phyloP scores from a whole-genome alignment of 1,284 basidiomycete species.

The Naganishia cerealis region DNA sequence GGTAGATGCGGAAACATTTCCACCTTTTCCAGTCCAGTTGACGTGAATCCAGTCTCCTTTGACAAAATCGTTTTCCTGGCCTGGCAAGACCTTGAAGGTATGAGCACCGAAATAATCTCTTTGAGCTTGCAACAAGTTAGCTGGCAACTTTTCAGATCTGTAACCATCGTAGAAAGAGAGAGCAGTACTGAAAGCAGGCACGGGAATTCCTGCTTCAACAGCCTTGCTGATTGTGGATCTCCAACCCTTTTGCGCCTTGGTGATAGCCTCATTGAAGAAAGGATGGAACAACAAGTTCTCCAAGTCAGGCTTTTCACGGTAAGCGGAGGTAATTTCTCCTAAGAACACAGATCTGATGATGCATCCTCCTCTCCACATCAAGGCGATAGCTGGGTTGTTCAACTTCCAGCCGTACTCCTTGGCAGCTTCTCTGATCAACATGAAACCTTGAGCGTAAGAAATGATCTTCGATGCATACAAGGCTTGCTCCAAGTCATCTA shows the following conservation, averaged over 20 bases:
- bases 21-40: constrained; percentile 80
- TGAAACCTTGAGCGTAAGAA: constrained; percentile 98
- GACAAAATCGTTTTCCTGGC: constrained; percentile 76
- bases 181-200: constrained; percentile 92
- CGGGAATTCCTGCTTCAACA: constrained; percentile 94
- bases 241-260: constrained; percentile 96
- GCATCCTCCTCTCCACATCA: constrained; percentile 99
- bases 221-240: constrained; percentile 94
- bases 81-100: constrained; percentile 86
- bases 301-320: constrained; percentile 76
- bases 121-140: constrained; percentile 92
- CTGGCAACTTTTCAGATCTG: constrained; percentile 79
- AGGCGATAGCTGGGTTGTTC: constrained; percentile 88
- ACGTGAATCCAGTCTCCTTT: constrained; percentile 80
- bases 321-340: constrained; percentile 87
- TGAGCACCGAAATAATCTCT: constrained; percentile 73
- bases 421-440: constrained; percentile 98
- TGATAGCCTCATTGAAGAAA: constrained; percentile 96
- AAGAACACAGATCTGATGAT: constrained; percentile 97
- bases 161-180: constrained; percentile 99
- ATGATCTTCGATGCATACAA: constrained; percentile 99
- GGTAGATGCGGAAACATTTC: constrained; percentile 84
- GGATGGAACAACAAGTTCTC: constrained; percentile 94
- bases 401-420: constrained; percentile 73
- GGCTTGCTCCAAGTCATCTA: constrained; percentile 93